Evolutionary conservation across 768 basidiomycete genomes (phyloP).

Genomic region (Tylopilus balloui): DNA sequence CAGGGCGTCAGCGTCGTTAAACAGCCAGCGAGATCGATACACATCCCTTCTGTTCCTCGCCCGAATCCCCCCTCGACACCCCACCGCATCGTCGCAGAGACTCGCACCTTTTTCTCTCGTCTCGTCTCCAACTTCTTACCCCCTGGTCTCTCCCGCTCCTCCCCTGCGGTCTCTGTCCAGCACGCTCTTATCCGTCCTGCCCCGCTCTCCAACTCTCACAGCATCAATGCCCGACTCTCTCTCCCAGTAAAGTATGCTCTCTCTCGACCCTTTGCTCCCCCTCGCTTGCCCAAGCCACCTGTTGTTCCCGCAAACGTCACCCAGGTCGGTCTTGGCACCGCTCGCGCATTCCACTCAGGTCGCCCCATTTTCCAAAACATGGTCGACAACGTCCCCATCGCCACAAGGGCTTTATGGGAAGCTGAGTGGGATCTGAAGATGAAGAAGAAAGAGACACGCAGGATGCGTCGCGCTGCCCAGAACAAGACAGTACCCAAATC

Average conservation of each 20-base stretch:
- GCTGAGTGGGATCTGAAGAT: conserved; percentile 62
- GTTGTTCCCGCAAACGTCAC: conserved; percentile 45
- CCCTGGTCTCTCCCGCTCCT: conserved; percentile 42
- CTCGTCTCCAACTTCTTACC: conserved; percentile 56
- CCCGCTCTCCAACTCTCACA: conserved; percentile 22
- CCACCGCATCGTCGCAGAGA: conserved; percentile 47
- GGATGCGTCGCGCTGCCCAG: conserved; percentile 20
- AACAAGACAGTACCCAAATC: conserved; percentile 17
- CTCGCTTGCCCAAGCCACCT: conserved; percentile 57
- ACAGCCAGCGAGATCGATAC: conserved; percentile 38
- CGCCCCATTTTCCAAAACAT: conserved; percentile 78
- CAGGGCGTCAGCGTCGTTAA: conserved; percentile 17
- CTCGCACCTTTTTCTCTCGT: conserved; percentile 51
- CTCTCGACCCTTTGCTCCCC: conserved; percentile 39
- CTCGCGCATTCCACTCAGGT: conserved; percentile 68
- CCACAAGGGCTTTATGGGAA: conserved; percentile 68
- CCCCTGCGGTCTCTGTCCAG: conserved; percentile 8
- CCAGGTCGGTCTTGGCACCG: conserved; percentile 73
- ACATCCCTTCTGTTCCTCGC: conserved; percentile 37
- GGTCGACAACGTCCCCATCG: conserved; percentile 75
- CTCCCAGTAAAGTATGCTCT: conserved; percentile 51
- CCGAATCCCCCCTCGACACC: conserved; percentile 23
- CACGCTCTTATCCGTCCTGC: conserved; percentile 11
- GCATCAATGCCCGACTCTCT: conserved; percentile 54
- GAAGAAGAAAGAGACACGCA: conserved; percentile 39